These are phyloP conservation scores for Wickerhamiella bombiphila DNA, from an alignment of 805 yeast species.

Conservation along the genomic window DNA sequence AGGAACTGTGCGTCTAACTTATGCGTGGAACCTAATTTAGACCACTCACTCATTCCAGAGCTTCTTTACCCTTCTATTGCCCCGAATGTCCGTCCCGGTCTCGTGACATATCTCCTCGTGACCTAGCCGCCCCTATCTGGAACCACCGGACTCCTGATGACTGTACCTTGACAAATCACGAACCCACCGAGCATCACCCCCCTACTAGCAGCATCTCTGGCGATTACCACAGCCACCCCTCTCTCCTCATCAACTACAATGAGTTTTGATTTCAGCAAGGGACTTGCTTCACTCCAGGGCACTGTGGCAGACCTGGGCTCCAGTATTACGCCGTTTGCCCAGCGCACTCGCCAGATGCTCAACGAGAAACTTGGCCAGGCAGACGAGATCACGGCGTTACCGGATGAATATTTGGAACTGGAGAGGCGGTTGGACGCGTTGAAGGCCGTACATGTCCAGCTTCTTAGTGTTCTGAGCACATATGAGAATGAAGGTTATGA, in stretches of 20 bases:
- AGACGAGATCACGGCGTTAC: conserved; percentile 72
- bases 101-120: too few species aligned
- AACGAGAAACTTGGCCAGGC: conserved; percentile 71
- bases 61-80: too few species aligned
- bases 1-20: too few species aligned
- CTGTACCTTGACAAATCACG: too few species aligned
- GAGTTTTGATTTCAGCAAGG: conserved; percentile 26
- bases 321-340: conserved; percentile 57
- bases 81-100: too few species aligned
- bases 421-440: conserved; percentile 62
- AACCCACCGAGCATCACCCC: too few species aligned
- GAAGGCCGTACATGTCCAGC: conserved; percentile 47
- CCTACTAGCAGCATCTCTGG: too few species aligned
- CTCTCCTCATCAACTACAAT: conserved; percentile 3
- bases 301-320: conserved; percentile 24
- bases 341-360: conserved; percentile 62
- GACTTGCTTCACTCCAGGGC: conserved; percentile 23
- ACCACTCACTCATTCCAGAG: too few species aligned
- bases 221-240: too few species aligned
- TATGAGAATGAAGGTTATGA: conserved; percentile 72
- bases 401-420: conserved; percentile 62
- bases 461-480: conserved; percentile 38
- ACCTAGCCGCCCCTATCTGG: too few species aligned
- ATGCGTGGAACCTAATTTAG: too few species aligned
- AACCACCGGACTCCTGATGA: too few species aligned